These are phyloP conservation scores for Clathrospora elynae DNA, from an alignment of 2,329 filamentous ascomycete genomes.

Conservation along the genomic window DNA sequence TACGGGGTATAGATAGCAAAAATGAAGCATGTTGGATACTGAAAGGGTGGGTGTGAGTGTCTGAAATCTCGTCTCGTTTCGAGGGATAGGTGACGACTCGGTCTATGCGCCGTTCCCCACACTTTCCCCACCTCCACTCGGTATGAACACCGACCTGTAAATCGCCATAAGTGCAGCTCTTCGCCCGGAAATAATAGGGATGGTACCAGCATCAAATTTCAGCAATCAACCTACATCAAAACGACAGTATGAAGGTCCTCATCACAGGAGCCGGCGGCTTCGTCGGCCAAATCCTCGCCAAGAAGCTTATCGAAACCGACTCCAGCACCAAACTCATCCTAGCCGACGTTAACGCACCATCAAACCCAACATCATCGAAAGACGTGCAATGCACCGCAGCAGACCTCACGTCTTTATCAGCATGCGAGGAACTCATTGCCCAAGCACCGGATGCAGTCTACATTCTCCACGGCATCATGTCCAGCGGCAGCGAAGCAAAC, in stretches of 20 bases:
- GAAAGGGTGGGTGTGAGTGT: no score
- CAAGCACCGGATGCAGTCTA: conserved; percentile 51
- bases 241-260: conserved; percentile 59
- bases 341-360: conserved; percentile 62
- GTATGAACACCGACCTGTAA: conserved; percentile 5
- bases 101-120: conserved; percentile 22
- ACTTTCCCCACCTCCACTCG: conserved; percentile 10
- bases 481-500: conserved; percentile 65
- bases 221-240: no score
- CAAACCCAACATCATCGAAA: conserved; percentile 53
- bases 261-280: conserved; percentile 70
- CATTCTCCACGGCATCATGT: conserved; percentile 72
- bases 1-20: no score
- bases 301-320: conserved; percentile 57
- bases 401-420: conserved; percentile 55
- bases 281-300: conserved; percentile 65
- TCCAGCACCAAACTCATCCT: conserved; percentile 57
- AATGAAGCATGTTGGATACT: no score
- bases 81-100: conserved; percentile 14
- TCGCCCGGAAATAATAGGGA: no score
- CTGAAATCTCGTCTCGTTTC: no score
- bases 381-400: conserved; percentile 58
- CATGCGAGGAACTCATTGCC: conserved; percentile 32
- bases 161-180: no score
- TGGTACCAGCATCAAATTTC: no score